These are phyloP conservation scores for Vishniacozyma victoriae DNA, from an alignment of 768 basidiomycete species.

Conservation along the genomic window DNA sequence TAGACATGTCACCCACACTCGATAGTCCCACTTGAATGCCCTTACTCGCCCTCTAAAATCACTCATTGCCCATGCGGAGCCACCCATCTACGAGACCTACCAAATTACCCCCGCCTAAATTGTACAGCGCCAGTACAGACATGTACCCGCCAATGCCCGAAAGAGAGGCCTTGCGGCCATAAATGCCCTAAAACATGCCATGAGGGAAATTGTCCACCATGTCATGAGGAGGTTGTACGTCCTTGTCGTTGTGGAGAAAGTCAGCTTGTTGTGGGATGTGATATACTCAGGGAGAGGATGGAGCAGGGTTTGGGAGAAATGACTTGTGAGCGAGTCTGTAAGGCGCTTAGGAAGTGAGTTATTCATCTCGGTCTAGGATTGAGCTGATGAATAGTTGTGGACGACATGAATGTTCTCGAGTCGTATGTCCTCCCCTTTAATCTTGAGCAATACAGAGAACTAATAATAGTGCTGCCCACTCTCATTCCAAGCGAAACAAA, in stretches of 20 bases:
- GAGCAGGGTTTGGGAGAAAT: constrained; percentile 54
- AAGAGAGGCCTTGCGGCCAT: constrained; percentile 63
- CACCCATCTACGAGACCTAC: constrained; percentile 51
- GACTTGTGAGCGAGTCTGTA: constrained; percentile 73
- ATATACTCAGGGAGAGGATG: constrained; percentile 48
- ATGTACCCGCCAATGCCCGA: constrained; percentile 65
- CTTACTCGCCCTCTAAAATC: constrained; percentile 62
- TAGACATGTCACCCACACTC: constrained; percentile 69
- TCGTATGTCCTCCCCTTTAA: constrained; percentile 30
- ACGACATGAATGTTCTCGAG: constrained; percentile 71
- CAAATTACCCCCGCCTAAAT: constrained; percentile 35
- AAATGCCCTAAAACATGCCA: constrained; percentile 68
- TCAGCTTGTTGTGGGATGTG: constrained; percentile 56
- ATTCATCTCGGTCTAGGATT: background rate
- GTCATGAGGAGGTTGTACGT: constrained; percentile 60
- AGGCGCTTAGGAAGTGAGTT: constrained; percentile 57
- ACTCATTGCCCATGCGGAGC: constrained; percentile 79
- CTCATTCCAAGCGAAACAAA: constrained; percentile 58
- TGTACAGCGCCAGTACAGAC: constrained; percentile 78
- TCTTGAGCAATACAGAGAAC: background rate
- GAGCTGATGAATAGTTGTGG: constrained; percentile 55
- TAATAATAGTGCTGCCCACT: constrained; percentile 69
- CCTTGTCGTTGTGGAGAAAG: constrained; percentile 84
- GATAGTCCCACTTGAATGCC: constrained; percentile 52
- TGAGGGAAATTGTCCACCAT: constrained; percentile 71